Evolutionary conservation across 139 green algal genomes (phyloP).

Genomic region (Spirogloea muscicola): DNA sequence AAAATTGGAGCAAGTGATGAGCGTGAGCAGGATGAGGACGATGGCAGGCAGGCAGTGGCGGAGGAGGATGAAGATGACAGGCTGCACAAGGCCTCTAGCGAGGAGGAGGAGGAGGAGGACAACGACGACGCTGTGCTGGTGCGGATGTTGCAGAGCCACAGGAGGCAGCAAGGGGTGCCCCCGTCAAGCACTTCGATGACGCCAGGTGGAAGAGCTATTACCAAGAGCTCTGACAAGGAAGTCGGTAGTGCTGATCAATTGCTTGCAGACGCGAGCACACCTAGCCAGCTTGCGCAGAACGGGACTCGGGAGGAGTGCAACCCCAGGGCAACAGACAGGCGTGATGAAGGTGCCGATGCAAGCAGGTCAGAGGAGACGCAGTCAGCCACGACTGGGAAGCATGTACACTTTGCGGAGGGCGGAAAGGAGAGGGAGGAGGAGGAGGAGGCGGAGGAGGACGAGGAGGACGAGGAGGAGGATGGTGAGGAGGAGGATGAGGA

Average conservation of each 20-base stretch:
- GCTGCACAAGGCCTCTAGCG: neutral
- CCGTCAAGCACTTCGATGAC: too few species aligned
- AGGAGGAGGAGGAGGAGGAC: constrained; percentile 38
- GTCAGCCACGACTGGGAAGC: too few species aligned
- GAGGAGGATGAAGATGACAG: neutral
- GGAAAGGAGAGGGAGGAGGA: neutral
- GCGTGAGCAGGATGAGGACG: too few species aligned
- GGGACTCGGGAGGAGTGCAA: neutral
- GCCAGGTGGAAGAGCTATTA: neutral
- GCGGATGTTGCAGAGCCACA: too few species aligned
- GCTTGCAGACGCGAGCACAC: neutral
- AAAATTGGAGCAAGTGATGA: too few species aligned
- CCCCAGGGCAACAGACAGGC: constrained; percentile 12
- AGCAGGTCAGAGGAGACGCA: too few species aligned
- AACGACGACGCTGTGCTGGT: constrained; percentile 64
- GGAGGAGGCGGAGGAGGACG: constrained; percentile 7
- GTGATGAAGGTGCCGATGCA: neutral
- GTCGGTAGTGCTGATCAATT: neutral
- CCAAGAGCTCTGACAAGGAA: neutral
- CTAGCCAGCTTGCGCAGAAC: neutral
- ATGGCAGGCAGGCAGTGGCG: neutral
- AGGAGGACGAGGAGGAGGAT: neutral
- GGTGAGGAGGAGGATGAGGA: constrained; percentile 2
- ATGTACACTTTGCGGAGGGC: too few species aligned
- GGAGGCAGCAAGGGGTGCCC: too few species aligned